Conservation (phyloP, 805 yeast species). For the Candida argentea region DNA sequence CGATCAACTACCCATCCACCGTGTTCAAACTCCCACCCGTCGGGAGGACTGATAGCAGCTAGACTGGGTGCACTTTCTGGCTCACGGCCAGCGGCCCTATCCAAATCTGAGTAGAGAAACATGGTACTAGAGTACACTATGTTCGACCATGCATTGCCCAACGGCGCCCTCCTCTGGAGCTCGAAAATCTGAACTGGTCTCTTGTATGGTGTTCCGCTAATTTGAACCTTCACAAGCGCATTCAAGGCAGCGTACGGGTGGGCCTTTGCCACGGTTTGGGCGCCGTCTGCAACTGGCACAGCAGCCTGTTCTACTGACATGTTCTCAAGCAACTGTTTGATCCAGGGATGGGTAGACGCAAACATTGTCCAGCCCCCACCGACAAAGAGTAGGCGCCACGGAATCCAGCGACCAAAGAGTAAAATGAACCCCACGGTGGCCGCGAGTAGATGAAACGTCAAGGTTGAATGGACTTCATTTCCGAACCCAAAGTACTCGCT, state of each 20-base stretch:
- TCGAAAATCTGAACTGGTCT: slow-evolving; percentile 70
- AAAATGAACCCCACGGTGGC: slow-evolving; percentile 26
- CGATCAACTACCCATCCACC: slow-evolving; percentile 59
- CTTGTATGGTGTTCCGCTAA: slow-evolving; percentile 56
- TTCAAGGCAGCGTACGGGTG: slow-evolving; percentile 15
- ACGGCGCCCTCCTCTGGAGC: slow-evolving; percentile 53
- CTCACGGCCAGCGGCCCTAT: slow-evolving; percentile 31
- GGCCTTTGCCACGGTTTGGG: slow-evolving; percentile 17
- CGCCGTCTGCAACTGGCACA: not conserved
- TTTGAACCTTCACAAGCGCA: slow-evolving; percentile 44
- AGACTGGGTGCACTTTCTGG: slow-evolving; percentile 58
- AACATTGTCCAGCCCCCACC: slow-evolving; percentile 47
- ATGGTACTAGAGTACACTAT: slow-evolving; percentile 44
- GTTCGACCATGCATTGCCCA: slow-evolving; percentile 53
- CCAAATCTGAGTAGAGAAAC: slow-evolving; percentile 42
- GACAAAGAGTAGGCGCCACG: slow-evolving; percentile 55
- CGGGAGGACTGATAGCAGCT: slow-evolving; percentile 53
- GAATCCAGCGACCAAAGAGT: slow-evolving; percentile 42
- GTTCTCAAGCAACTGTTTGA: slow-evolving; percentile 14
- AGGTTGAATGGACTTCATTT: slow-evolving; percentile 59
- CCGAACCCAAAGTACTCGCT: slow-evolving; percentile 59
- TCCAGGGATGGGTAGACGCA: slow-evolving; percentile 50
- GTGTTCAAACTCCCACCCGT: slow-evolving; percentile 60
- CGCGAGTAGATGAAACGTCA: slow-evolving; percentile 34
- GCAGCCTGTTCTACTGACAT: slow-evolving; percentile 5